Evolutionary conservation across 2,329 filamentous ascomycete genomes (phyloP), one percentile per base, ranked within the genome.

Genomic region (Shiraia bambusicola): DNA sequence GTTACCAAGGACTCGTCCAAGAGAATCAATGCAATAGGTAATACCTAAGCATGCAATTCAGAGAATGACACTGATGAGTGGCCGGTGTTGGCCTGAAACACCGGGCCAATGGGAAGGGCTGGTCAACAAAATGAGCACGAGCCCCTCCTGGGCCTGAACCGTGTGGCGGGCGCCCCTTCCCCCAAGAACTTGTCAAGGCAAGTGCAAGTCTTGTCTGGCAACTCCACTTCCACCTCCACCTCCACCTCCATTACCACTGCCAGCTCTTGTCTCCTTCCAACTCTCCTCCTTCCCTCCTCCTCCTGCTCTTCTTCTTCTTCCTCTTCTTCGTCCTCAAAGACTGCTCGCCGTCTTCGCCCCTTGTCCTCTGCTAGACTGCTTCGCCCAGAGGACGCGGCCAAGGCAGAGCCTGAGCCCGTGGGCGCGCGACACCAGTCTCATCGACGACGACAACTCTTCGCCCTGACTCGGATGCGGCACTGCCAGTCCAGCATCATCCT

Each of bases 41-140:
- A n/a, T n/a, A n/a, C n/a, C n/a, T n/a, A n/a, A n/a, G n/a, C n/a
- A n/a, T n/a, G n/a, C n/a, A n/a, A n/a, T n/a, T n/a, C n/a, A n/a
- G 42, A 32, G 17, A 12, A 36, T 41, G n/a, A 33, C 38, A 25
- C n/a, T n/a, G n/a, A n/a, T n/a, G n/a, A n/a, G n/a, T n/a, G 19
- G 19, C 19, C 19, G 22, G 5, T 17, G 8, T 30, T 16, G 7
- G 7, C 27, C 24, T 30, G 35, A n/a, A 19, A n/a, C 28, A 38
- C 16, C 5, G 15, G 30, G 28, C 28, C 17, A 28, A 22, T 30
- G 25, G 30, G 25, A 17, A 33, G 42, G 22, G 11, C 13, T 17
- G 33, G 30, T 42, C 38, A 40, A 40, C 38, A 40, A 30, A 22
- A 22, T 5, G 34, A 25, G 31, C 31, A 30, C 38, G 25, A 34